These are phyloP conservation scores for Trichoderma harzianum DNA, from an alignment of 2,329 filamentous ascomycete genomes.

Conservation along the genomic window DNA sequence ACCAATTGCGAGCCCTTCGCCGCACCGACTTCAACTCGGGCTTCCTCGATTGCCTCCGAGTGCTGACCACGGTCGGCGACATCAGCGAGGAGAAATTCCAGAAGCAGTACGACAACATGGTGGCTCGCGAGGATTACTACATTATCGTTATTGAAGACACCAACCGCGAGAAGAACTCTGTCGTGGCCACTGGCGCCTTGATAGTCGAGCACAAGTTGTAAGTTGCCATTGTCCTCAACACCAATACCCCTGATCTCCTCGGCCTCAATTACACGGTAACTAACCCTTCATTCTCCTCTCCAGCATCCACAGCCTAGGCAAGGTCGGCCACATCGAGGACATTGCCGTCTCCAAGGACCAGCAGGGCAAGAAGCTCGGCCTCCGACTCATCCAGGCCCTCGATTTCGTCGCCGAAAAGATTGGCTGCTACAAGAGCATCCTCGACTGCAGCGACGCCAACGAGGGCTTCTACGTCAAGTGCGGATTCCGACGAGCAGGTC, in stretches of 20 bases:
- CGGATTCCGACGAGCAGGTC: constrained; percentile 83
- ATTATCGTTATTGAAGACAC: constrained; percentile 81
- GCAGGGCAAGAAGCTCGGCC: constrained; percentile 93
- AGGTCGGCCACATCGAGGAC: constrained; percentile 95
- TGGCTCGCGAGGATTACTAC: constrained; percentile 73
- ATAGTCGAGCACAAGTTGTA: constrained; percentile 94
- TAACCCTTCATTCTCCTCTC: constrained; percentile 19
- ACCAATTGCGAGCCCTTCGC: constrained; percentile 76
- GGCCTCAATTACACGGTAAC: constrained; percentile 5
- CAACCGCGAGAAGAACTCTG: constrained; percentile 47
- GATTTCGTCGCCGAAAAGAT: constrained; percentile 83
- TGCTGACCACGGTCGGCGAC: constrained; percentile 90
- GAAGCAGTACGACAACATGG: constrained; percentile 79
- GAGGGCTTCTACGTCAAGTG: constrained; percentile 99
- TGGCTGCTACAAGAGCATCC: constrained; percentile 95
- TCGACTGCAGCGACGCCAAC: constrained; percentile 94
- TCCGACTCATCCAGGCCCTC: constrained; percentile 89
- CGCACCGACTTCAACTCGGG: constrained; percentile 74
- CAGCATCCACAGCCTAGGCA: constrained; percentile 74
- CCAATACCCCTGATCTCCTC: background rate
- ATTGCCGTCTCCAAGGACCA: constrained; percentile 93
- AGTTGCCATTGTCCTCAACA: constrained; percentile 27
- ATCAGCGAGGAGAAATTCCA: constrained; percentile 72
- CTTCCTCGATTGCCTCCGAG: constrained; percentile 87
- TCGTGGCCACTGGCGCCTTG: constrained; percentile 89